A percentile compares a stretch with the other conserved stretches of the same genome.
Evolutionary conservation across 257 asterid genomes (phyloP).

Genomic region (Penstemon davidsonii): DNA sequence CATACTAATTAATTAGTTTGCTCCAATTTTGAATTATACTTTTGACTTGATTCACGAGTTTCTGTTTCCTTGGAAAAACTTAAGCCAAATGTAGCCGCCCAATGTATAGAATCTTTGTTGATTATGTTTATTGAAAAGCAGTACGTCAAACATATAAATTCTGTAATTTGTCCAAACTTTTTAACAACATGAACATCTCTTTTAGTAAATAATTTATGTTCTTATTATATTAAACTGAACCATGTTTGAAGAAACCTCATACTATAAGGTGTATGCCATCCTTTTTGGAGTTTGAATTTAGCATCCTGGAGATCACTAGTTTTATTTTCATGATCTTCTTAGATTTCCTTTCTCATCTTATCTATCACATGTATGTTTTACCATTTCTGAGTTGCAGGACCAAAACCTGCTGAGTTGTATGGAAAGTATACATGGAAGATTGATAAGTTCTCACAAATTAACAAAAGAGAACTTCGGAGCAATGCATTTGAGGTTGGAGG

Average conservation of each 20-base stretch:
- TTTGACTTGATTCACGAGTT: not conserved
- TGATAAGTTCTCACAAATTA: constrained; percentile 54
- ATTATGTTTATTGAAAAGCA: not conserved
- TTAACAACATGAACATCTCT: not conserved
- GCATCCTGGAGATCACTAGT: not conserved
- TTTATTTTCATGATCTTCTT: not conserved
- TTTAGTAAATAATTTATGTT: not conserved
- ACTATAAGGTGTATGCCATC: not conserved
- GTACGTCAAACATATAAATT: not conserved
- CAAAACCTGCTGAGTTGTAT: constrained; percentile 50
- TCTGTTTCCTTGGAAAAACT: not conserved
- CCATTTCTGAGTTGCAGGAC: constrained; percentile 41
- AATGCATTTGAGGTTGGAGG: constrained; percentile 66
- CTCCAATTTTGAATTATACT: not conserved
- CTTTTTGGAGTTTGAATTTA: not conserved
- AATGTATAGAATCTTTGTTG: not conserved
- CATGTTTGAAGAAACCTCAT: constrained; percentile 8
- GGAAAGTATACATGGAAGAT: constrained; percentile 65
- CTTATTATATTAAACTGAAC: not conserved
- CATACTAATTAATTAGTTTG: not conserved
- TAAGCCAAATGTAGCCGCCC: not conserved
- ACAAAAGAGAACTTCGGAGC: constrained; percentile 61
- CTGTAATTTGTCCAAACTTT: not conserved
- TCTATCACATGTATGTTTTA: constrained; percentile 1
- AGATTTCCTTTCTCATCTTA: not conserved